A percentile compares a stretch with the other conserved stretches of the same genome.
Conservation (phyloP, 2,329 filamentous ascomycete genomes). For the Emmonsiellopsis sp. region DNA sequence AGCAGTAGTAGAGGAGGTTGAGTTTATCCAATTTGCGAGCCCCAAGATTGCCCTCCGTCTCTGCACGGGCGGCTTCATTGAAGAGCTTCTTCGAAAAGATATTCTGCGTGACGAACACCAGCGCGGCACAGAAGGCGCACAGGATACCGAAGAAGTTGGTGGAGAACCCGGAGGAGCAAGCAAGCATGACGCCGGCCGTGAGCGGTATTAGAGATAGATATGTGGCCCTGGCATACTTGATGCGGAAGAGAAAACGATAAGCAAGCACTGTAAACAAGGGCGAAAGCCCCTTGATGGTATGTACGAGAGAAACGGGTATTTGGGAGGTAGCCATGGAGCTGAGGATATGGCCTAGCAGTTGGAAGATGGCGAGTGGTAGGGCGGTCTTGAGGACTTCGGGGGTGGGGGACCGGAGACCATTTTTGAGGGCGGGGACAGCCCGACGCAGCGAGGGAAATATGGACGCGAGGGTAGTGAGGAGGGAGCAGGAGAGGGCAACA, state of each 20-base stretch:
- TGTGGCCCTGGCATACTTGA: constrained; percentile 76
- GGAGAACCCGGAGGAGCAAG: constrained; percentile 83
- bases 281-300: constrained; percentile 96
- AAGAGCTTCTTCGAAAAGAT: constrained; percentile 98
- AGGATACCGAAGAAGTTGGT: constrained; percentile 85
- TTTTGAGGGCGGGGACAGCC: constrained; percentile 67
- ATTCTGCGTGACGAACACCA: constrained; percentile 96
- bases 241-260: constrained; percentile 81
- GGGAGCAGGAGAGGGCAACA: constrained; percentile 77
- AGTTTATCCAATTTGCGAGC: constrained; percentile 88
- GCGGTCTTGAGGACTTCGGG: constrained; percentile 77
- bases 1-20: constrained; percentile 95
- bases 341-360: constrained; percentile 85
- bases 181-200: constrained; percentile 89
- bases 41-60: constrained; percentile 58
- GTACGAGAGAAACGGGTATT: constrained; percentile 92
- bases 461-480: constrained; percentile 66
- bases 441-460: constrained; percentile 62
- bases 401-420: constrained; percentile 74
- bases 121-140: constrained; percentile 78
- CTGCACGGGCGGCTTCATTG: constrained; percentile 81
- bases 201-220: constrained; percentile 86
- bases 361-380: constrained; percentile 84
- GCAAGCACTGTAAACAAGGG: constrained; percentile 91
- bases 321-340: constrained; percentile 89